phyloP scores from a whole-genome alignment of 2,329 filamentous ascomycete species.

The Paecilomyces dactylethromorphus region DNA sequence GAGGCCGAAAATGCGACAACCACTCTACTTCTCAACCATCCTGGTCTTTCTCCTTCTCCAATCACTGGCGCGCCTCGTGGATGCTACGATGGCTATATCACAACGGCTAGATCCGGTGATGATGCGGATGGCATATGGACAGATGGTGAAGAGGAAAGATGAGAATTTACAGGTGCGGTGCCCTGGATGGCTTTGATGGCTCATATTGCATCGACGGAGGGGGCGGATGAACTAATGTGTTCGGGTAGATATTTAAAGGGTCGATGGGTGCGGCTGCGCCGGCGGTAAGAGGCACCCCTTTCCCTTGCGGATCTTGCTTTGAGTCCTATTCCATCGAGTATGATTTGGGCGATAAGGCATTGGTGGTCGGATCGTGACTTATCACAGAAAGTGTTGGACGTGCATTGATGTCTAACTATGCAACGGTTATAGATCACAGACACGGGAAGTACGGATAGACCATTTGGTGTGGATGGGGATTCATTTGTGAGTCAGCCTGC shows the following conservation, averaged over 20 bases:
- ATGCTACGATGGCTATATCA: neutral
- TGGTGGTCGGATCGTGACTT: too few species aligned
- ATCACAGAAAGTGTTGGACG: too few species aligned
- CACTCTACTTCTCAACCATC: neutral
- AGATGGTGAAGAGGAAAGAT: slow-evolving; percentile 1
- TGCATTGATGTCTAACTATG: neutral
- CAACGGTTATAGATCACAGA: slow-evolving; percentile 5
- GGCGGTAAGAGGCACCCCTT: neutral
- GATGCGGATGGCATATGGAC: neutral
- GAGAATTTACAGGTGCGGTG: slow-evolving; percentile 3
- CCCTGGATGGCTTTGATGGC: too few species aligned
- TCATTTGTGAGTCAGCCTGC: slow-evolving; percentile 12
- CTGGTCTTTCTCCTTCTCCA: neutral
- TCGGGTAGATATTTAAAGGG: neutral
- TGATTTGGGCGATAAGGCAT: neutral
- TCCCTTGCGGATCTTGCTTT: neutral
- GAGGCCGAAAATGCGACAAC: neutral
- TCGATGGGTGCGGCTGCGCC: neutral
- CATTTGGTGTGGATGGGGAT: slow-evolving; percentile 16
- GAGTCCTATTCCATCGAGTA: neutral
- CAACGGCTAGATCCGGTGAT: neutral
- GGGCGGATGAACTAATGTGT: neutral
- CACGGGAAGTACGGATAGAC: slow-evolving; percentile 12
- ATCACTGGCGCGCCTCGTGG: neutral
- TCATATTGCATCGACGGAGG: neutral